Evolutionary conservation across 179 eudicot genomes (phyloP), one percentile per base, ranked within the genome.

Genomic region (Vitellaria paradoxa): DNA sequence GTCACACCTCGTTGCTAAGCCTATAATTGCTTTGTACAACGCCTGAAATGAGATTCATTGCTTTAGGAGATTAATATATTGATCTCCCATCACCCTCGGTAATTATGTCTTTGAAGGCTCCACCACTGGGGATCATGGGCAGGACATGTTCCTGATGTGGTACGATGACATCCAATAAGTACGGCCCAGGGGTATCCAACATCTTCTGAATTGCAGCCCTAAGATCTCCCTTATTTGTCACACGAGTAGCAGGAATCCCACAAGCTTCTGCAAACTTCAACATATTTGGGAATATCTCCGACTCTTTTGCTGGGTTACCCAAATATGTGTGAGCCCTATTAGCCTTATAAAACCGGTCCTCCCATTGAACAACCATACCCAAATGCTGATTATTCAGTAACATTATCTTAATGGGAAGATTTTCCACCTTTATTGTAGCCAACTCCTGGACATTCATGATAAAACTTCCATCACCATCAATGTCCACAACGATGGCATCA

Each of bases 291-390:
- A 88, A 95, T 56, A 96, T 91, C 75, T 89, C 86, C 0, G 83
- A 50, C 56, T 80, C 82, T 0, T 91, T 80, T 0, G 86, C 52
- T 2, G 97, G 99, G 80, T 93, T 85, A n/a, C 98, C 99, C 9
- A 93, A 83, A 76, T 81, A 95, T 0, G 97, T 90, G 64, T 95
- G 95, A 0, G 95, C 99, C 75, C 99, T 82, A 47, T 95, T 95
- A 10, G 92, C 90, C 78, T 93, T 86, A 72, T 91, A 91, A 80
- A 90, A 95, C 5, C 97, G 82, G 70, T 95, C 98, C 79, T 93
- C 99, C 98, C 95, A 93, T 64, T 93, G 99, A 11, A 96, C 91
- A 57, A 89, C 97, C 99, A 93, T 96, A 15, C 99, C 99, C 87
- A 96, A 76, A 68, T 79, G 78, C 78, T 79, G 82, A 74, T 90